A percentile compares a stretch with the other conserved stretches of the same genome.
Evolutionary conservation across 2,329 filamentous ascomycete genomes (phyloP).

Genomic region (Alternaria arborescens): DNA sequence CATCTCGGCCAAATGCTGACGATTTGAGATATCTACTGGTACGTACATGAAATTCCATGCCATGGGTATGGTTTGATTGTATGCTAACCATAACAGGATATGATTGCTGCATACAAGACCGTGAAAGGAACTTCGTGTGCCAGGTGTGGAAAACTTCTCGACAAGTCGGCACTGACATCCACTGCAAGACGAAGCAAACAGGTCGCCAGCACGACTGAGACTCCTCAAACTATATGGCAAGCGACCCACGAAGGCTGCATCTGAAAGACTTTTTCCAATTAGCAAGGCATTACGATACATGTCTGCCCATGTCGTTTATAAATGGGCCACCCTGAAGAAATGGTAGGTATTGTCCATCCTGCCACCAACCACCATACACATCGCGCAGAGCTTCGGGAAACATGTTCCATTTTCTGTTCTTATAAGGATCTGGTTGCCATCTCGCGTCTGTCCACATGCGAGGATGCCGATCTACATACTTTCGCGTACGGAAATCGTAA

Average conservation of each 20-base stretch:
- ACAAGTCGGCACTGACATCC: constrained; percentile 35
- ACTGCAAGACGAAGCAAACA: constrained; percentile 45
- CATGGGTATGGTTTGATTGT: neutral
- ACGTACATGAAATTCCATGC: constrained; percentile 12
- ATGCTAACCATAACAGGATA: constrained; percentile 42
- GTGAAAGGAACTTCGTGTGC: constrained; percentile 41
- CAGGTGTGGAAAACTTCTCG: constrained; percentile 45
- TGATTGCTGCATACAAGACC: constrained; percentile 52
- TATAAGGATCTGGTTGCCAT: constrained; percentile 39
- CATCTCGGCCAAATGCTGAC: constrained; percentile 42
- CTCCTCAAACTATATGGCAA: constrained; percentile 40
- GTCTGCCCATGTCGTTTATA: constrained; percentile 7
- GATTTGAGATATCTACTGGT: constrained; percentile 48
- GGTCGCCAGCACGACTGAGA: constrained; percentile 25
- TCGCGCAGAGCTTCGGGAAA: constrained; percentile 40
- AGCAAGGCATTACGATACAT: neutral
- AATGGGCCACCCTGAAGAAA: constrained; percentile 6
- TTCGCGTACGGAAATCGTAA: constrained; percentile 51
- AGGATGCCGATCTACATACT: constrained; percentile 37
- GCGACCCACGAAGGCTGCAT: constrained; percentile 48
- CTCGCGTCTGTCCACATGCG: constrained; percentile 45
- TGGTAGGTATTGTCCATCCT: constrained; percentile 29
- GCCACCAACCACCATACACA: constrained; percentile 39
- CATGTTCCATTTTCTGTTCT: constrained; percentile 13
- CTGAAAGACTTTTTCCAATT: neutral